phyloP scores from a whole-genome alignment of 768 basidiomycete species.

The Chalciporus chontae region DNA sequence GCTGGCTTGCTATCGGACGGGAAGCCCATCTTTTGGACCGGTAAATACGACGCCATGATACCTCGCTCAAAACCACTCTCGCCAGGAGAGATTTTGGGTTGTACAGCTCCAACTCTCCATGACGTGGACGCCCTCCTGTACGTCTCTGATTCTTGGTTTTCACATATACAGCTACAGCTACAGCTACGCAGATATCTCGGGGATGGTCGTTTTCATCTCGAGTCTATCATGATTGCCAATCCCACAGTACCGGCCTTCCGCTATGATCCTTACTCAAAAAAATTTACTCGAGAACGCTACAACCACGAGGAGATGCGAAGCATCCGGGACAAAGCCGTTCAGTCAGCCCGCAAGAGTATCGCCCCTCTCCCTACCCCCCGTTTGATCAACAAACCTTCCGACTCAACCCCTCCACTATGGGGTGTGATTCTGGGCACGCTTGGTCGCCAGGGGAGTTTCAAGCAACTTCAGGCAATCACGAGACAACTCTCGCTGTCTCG shows the following conservation, averaged over 20 bases:
- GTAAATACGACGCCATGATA: conserved; percentile 70
- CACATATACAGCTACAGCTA: not conserved
- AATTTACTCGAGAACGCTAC: conserved; percentile 89
- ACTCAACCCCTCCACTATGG: conserved; percentile 48
- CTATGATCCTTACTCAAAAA: conserved; percentile 98
- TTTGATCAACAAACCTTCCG: conserved; percentile 15
- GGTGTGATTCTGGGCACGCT: conserved; percentile 92
- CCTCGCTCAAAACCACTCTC: conserved; percentile 90
- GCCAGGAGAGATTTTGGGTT: conserved; percentile 95
- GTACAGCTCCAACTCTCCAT: conserved; percentile 82
- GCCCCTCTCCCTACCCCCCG: conserved; percentile 19
- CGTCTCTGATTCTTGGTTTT: conserved; percentile 22
- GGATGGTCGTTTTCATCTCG: conserved; percentile 96
- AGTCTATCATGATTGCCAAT: conserved; percentile 99
- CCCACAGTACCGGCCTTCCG: conserved; percentile 92
- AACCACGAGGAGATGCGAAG: conserved; percentile 84
- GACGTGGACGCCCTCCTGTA: conserved; percentile 92
- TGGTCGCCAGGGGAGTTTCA: conserved; percentile 90
- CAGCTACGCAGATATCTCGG: conserved; percentile 77
- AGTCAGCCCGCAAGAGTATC: conserved; percentile 66
- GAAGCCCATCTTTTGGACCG: conserved; percentile 41
- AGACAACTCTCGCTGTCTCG: conserved; percentile 57
- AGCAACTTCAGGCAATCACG: conserved; percentile 83
- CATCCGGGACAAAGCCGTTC: conserved; percentile 71
- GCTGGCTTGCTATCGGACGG: conserved; percentile 1